Evolutionary conservation across 2,329 filamentous ascomycete genomes (phyloP), one percentile per base, ranked within the genome.

Genomic region (Beauveria medogensis): DNA sequence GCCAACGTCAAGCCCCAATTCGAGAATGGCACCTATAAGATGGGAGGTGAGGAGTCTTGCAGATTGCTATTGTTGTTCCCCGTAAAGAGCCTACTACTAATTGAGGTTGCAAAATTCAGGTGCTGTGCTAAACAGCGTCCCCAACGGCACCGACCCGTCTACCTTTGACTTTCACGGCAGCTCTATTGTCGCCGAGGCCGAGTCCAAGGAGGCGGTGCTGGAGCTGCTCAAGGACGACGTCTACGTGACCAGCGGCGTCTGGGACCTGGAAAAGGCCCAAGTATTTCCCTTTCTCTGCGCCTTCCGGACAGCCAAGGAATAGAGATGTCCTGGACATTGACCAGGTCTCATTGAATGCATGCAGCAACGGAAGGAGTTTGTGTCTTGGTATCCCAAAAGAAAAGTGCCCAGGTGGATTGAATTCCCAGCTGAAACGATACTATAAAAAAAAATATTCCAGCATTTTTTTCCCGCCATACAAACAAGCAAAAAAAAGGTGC

Each of bases 161-260:
- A 82, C 80, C 22, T 82, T 84, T 48, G 85, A 88, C 70, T 91
- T 94, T 75, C 83, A 84, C 64, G 91, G 91, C 47, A 91, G 87
- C 71, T 83, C 86, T 20, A 76, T 94, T 69, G 78, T 95, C 30
- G 77, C 84, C 44, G 73, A 82, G 34, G 91, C 89, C 8, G 81
- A 84, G 64, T 86, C 81, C 9, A 84, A 82, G 67, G 88, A 92
- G 65, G 88, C 91, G 71, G 83, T 90, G 2, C 71, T 87, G 46
- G 81, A 88, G 67, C 69, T 82, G 56, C 71, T 96, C 52, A 83
- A 82, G 72, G 80, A 83, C 54, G 92, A 96, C 75, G 77, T 92
- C 10, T 96, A 96, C 74, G 78, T 80, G 10, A 80, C 75, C 63
- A 79, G 74, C 48, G 90, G 86, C 0, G 91, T 95, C 9, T 96